A percentile compares a stretch with the other conserved stretches of the same genome.
phyloP scores from a whole-genome alignment of 2,329 filamentous ascomycete species.

The Conoideocrella luteorostrata region DNA sequence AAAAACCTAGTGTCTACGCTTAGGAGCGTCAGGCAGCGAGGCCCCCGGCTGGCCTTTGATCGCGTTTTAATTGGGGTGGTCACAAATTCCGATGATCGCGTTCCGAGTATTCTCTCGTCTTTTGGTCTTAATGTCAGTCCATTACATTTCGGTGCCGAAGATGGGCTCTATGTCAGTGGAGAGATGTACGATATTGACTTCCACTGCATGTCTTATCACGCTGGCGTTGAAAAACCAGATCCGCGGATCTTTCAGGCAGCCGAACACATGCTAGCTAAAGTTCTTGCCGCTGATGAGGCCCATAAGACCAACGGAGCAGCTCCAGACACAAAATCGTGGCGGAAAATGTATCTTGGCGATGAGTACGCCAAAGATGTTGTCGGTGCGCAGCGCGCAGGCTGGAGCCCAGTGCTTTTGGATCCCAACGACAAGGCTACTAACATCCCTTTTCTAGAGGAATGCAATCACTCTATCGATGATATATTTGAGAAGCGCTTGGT shows the following conservation, averaged over 20 bases:
- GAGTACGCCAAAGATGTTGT: conserved; percentile 43
- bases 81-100: conserved; percentile 58
- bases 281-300: conserved; percentile 17
- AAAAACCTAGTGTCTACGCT: conserved; percentile 40
- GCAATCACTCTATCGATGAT: conserved; percentile 5
- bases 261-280: conserved; percentile 31
- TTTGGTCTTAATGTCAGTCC: conserved; percentile 44
- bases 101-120: conserved; percentile 45
- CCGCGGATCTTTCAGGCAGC: conserved; percentile 49
- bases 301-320: conserved; percentile 10
- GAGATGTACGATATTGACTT: conserved; percentile 41
- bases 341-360: conserved; percentile 49
- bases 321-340: conserved; percentile 18
- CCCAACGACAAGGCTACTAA: conserved; percentile 3
- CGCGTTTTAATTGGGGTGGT: conserved; percentile 48
- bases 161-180: not conserved
- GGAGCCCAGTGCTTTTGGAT: conserved; percentile 18
- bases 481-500: conserved; percentile 10
- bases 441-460: conserved; percentile 9
- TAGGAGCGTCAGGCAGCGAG: conserved; percentile 25
- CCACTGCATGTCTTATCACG: conserved; percentile 56
- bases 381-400: conserved; percentile 30
- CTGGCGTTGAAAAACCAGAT: conserved; percentile 54
- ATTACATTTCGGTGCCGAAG: conserved; percentile 19
- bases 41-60: conserved; percentile 19